These are phyloP conservation scores for Monotropa hypopitys DNA, from an alignment of 179 eudicot species.

Conservation along the genomic window DNA sequence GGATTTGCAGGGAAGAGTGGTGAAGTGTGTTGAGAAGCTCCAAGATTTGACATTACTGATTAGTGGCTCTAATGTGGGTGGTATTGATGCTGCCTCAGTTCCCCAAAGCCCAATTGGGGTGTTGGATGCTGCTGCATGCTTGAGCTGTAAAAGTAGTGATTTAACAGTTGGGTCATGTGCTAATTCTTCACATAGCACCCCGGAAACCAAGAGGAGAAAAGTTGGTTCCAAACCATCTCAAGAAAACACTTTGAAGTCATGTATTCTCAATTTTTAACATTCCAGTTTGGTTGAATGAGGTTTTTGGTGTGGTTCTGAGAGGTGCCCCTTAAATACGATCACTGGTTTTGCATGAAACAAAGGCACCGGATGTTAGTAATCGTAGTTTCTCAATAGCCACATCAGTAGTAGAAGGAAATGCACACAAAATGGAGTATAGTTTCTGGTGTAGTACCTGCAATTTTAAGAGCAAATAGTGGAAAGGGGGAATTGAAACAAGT, in stretches of 20 bases:
- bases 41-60: conserved; percentile 21
- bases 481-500: not conserved
- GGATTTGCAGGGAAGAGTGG: conserved; percentile 45
- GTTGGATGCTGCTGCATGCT: conserved; percentile 41
- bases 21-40: conserved; percentile 48
- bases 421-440: not conserved
- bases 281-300: not conserved
- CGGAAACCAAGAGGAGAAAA: conserved; percentile 35
- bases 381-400: conserved; percentile 4
- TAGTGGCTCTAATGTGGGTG: not conserved
- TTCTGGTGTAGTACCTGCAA: not conserved
- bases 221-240: not conserved
- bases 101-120: conserved; percentile 55
- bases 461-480: not conserved
- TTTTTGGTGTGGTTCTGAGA: not conserved
- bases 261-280: conserved; percentile 6
- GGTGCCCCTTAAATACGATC: not conserved
- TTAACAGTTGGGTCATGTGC: conserved; percentile 27
- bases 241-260: conserved; percentile 6
- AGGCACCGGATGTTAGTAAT: conserved; percentile 4
- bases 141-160: conserved; percentile 36
- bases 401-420: not conserved
- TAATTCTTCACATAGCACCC: conserved; percentile 22
- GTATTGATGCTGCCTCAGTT: conserved; percentile 10
- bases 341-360: no score